These are phyloP conservation scores for Phytophthora fragariae DNA, from an alignment of 352 stramenopile genomes.

Conservation along the genomic window DNA sequence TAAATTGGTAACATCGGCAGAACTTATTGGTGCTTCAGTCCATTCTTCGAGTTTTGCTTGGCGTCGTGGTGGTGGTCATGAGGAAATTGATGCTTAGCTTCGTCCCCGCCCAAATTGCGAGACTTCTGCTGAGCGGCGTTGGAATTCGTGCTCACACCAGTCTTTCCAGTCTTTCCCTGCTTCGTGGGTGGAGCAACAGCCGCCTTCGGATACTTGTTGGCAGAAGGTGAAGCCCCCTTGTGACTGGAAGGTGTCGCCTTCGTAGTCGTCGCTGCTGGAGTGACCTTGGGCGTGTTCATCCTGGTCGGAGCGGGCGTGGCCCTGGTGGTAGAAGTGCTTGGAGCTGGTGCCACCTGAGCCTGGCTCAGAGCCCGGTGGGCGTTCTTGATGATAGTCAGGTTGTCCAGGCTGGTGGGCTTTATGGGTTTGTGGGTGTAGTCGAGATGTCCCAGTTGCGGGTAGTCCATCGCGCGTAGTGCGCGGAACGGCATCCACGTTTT, in stretches of 20 bases:
- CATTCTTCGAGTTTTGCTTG: neutral
- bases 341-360: neutral
- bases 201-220: neutral
- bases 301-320: constrained; percentile 20
- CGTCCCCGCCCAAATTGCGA: constrained; percentile 2
- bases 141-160: neutral
- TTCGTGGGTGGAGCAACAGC: constrained; percentile 5
- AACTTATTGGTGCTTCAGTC: constrained; percentile 4
- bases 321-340: neutral
- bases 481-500: neutral
- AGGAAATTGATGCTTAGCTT: constrained; percentile 12
- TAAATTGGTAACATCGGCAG: too few species aligned
- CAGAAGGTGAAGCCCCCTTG: neutral
- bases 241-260: neutral
- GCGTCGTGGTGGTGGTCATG: constrained; percentile 8
- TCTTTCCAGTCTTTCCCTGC: constrained; percentile 19
- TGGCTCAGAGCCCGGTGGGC: constrained; percentile 15
- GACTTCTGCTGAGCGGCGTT: constrained; percentile 1
- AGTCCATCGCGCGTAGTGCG: constrained; percentile 15
- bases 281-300: constrained; percentile 8
- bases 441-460: constrained; percentile 5
- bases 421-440: neutral
- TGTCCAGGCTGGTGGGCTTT: neutral
- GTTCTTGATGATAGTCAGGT: too few species aligned
- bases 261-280: constrained; percentile 9